A percentile compares a stretch with the other conserved stretches of the same genome.
phyloP scores from a whole-genome alignment of 768 basidiomycete genomes.

The Lentinula raphanica region DNA sequence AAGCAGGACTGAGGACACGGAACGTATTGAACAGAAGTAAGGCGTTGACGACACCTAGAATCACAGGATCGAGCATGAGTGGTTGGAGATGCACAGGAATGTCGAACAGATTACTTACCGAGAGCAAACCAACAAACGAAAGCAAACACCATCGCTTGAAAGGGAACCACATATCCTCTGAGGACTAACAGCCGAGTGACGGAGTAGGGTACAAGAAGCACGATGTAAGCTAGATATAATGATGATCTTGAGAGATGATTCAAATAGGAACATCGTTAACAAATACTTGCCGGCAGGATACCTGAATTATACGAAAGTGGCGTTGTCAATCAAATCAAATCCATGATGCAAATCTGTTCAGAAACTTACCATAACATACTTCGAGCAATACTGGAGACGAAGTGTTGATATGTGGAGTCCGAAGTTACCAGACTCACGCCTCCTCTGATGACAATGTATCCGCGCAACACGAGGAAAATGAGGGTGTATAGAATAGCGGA shows the following conservation, averaged over 20 bases:
- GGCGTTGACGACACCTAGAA: conserved; percentile 58
- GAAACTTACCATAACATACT: conserved; percentile 64
- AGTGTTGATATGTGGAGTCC: conserved; percentile 50
- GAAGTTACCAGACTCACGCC: conserved; percentile 47
- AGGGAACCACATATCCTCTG: conserved; percentile 45
- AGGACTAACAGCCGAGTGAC: conserved; percentile 43
- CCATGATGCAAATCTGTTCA: background rate
- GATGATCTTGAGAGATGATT: conserved; percentile 5
- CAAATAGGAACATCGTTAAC: background rate
- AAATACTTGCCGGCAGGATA: conserved; percentile 53
- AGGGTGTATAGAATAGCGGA: conserved; percentile 55
- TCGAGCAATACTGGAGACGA: conserved; percentile 55
- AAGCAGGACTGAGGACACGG: conserved; percentile 51
- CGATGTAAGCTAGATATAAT: conserved; percentile 46
- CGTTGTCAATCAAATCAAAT: background rate
- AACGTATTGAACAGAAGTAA: conserved; percentile 65
- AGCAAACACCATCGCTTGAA: conserved; percentile 43
- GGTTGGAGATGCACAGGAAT: background rate
- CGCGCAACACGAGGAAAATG: conserved; percentile 57
- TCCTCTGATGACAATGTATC: conserved; percentile 45
- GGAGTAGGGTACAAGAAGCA: conserved; percentile 55
- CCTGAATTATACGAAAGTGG: conserved; percentile 26
- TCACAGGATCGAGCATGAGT: background rate
- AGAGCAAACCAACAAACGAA: conserved; percentile 47
- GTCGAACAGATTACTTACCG: conserved; percentile 32